Conservation (phyloP, 345 rosid genomes). For the Eucalyptus pumila region DNA sequence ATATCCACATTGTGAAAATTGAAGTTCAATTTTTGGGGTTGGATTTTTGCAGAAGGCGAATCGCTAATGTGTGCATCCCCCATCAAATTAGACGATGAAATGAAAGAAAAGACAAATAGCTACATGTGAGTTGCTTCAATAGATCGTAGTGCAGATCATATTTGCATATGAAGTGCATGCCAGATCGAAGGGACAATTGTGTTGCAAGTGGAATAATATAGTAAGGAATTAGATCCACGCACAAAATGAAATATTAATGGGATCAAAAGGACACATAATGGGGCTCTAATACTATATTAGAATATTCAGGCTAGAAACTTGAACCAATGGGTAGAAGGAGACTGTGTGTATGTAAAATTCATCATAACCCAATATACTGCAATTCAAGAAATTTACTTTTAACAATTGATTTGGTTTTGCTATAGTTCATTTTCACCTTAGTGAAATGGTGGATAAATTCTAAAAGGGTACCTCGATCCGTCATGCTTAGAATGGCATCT, state of each 20-base stretch:
- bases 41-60: not conserved
- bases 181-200: no score
- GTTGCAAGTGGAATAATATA: no score
- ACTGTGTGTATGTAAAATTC: no score
- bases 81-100: not conserved
- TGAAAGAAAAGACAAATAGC: not conserved
- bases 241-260: not conserved
- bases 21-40: not conserved
- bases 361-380: not conserved
- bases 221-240: no score
- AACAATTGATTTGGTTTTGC: no score
- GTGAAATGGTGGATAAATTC: not conserved
- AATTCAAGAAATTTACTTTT: not conserved
- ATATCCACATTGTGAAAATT: no score
- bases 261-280: not conserved
- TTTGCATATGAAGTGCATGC: not conserved
- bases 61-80: not conserved
- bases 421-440: no score
- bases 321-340: not conserved
- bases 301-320: not conserved
- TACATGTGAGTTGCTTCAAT: not conserved
- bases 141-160: not conserved
- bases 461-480: not conserved
- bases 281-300: not conserved
- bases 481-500: not conserved